These are phyloP conservation scores for Wickerhamomyces bovis DNA, from an alignment of 805 yeast genomes.

Conservation along the genomic window DNA sequence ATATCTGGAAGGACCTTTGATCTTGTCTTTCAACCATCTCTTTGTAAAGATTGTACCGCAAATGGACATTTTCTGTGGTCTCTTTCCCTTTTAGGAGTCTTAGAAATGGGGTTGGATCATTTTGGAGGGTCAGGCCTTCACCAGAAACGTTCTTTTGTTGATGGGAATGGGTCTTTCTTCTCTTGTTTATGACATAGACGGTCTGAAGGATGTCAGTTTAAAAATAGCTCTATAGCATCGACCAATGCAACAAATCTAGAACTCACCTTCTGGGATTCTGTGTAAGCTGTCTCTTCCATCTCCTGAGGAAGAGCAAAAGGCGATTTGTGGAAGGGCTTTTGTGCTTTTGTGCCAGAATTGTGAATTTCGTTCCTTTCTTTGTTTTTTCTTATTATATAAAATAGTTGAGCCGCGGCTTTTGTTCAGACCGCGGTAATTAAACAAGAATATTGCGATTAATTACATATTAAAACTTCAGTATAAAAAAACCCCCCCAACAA, in stretches of 20 bases:
- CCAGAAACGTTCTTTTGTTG: conserved; percentile 5
- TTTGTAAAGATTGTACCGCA: conserved; percentile 13
- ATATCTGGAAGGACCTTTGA: conserved; percentile 7
- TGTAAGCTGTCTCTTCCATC: conserved; percentile 1
- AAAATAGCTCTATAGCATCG: background rate
- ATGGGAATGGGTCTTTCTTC: background rate
- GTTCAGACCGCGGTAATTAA: too few species aligned
- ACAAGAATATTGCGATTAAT: too few species aligned
- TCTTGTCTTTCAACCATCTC: conserved; percentile 13
- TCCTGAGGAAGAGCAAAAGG: too few species aligned
- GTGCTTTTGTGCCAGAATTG: too few species aligned
- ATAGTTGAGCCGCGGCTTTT: too few species aligned
- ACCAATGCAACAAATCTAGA: background rate
- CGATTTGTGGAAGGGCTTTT: too few species aligned
- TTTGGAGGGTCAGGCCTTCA: conserved; percentile 10
- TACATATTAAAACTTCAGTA: too few species aligned
- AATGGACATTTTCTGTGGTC: conserved; percentile 7
- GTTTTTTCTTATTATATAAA: too few species aligned
- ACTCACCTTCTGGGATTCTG: conserved; percentile 11
- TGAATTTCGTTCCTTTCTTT: too few species aligned
- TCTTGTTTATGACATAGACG: conserved; percentile 12
- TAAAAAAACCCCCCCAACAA: too few species aligned
- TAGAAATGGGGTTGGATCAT: conserved; percentile 9
- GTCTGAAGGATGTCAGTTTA: conserved; percentile 9
- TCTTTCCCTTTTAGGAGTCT: conserved; percentile 16